phyloP scores from a whole-genome alignment of 2,329 filamentous ascomycete species.

The Aphanocladium album region DNA sequence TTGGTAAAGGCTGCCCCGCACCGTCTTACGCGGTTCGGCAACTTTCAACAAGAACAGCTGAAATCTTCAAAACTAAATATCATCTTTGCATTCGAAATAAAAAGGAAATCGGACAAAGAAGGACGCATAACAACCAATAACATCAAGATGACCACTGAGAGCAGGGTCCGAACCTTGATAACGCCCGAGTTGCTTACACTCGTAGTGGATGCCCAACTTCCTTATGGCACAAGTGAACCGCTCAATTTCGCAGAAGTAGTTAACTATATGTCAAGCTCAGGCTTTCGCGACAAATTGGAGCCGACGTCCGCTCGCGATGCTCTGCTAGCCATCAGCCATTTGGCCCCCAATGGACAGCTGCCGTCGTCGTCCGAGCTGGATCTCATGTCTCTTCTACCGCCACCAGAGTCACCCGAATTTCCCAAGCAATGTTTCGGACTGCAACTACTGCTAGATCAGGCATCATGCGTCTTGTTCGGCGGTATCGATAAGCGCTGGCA shows the following conservation, averaged over 20 bases:
- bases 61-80: too few relatives aligned
- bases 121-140: not conserved
- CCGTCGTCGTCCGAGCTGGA: not conserved
- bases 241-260: not conserved
- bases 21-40: too few relatives aligned
- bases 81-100: too few relatives aligned
- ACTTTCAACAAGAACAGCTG: too few relatives aligned
- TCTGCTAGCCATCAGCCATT: not conserved
- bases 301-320: not conserved
- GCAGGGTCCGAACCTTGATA: not conserved
- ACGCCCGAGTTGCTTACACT: not conserved
- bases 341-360: not conserved
- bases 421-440: not conserved
- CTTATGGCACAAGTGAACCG: not conserved
- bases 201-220: not conserved
- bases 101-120: too few relatives aligned
- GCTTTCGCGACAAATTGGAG: not conserved
- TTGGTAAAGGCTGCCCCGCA: too few relatives aligned
- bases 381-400: conserved; percentile 2
- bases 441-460: not conserved
- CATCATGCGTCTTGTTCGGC: not conserved
- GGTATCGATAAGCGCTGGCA: not conserved
- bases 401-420: conserved; percentile 4
- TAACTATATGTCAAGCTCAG: not conserved
- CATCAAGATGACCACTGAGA: not conserved